Evolutionary conservation across 139 green algal species (phyloP).

Genomic region (Marvania coccoides): DNA sequence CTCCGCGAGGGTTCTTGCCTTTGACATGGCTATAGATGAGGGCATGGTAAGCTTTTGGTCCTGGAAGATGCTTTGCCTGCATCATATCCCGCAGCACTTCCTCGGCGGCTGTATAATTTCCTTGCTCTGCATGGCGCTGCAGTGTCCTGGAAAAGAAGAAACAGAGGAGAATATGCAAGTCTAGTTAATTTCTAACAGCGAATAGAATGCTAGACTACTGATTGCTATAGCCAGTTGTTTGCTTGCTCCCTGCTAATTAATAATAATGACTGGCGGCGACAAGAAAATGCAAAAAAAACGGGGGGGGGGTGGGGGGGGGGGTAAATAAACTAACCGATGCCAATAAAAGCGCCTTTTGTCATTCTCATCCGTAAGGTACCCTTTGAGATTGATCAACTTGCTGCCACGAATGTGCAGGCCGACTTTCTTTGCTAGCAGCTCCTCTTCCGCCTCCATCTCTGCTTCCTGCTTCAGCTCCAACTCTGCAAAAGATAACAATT

Average conservation of each 20-base stretch:
- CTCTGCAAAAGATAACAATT: too few species aligned
- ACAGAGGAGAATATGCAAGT: neutral
- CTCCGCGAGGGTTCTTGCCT: neutral
- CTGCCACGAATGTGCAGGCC: neutral
- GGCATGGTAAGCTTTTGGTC: conserved; percentile 5
- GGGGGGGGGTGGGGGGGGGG: too few species aligned
- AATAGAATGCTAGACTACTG: neutral
- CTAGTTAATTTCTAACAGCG: too few species aligned
- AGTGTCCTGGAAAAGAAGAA: neutral
- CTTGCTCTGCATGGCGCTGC: neutral
- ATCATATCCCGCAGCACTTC: conserved; percentile 2
- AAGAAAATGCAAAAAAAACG: too few species aligned
- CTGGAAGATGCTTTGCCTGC: neutral
- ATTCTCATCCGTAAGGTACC: neutral
- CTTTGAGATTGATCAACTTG: neutral
- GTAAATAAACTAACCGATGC: too few species aligned
- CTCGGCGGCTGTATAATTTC: neutral
- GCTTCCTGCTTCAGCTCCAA: too few species aligned
- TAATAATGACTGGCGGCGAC: too few species aligned
- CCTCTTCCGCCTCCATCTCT: neutral
- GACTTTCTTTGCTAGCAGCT: neutral
- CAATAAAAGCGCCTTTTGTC: neutral
- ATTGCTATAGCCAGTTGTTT: too few species aligned
- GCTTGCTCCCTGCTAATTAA: too few species aligned
- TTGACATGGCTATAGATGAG: conserved; percentile 5